Base-by-base conservation (phyloP, 2,329 filamentous ascomycete species). In the Ascochyta clinopodiicola region DNA sequence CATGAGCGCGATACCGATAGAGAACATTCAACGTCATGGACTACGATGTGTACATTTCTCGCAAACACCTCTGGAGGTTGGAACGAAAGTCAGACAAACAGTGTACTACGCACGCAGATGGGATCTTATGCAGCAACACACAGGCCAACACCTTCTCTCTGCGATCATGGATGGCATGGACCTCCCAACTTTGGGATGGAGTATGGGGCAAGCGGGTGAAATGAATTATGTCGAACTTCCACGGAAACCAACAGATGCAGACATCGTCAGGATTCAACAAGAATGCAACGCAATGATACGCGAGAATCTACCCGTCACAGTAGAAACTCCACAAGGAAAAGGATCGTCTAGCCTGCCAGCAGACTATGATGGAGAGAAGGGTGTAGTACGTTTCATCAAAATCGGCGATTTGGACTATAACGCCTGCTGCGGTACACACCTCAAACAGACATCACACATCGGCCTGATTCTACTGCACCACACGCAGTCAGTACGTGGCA, bases 51-150 rank as follows among this genome's bases (percentile, higher is more conserved):
- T 91, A 70, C 0, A 89, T 89, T 25, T 88, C 89, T 94, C 93
- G 94, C 38, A 93, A 90, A 69, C 92, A 94, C 13, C 92, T 89
- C 86, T 96, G 92, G 21, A 96, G 81, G 0, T 94, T 90, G 40
- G 93, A 84, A 71, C 64, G 6, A 52, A 54, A 17, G 68, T 74
- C 3, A 59, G 51, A 10, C 71, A 74, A 54, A 61, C 59, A 4
- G 61, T 74, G 42, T 62, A 72, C 43, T 73, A 70, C 43, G 40
- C 58, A 3, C 64, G 71, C 10, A 63, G 70, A 40, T 73, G 69
- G 68, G 70, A 73, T 36, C 65, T 68, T 34, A 74, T 74, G 71
- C 71, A 74, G 50, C 71, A 74, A 36, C 71, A 74, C 44, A 74
- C 71, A 2, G 71, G 71, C 17, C 71, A 74, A 38, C 71, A 74